Evolutionary conservation across 352 stramenopile species (phyloP).

Genomic region (Phytophthora fragariaefolia): DNA sequence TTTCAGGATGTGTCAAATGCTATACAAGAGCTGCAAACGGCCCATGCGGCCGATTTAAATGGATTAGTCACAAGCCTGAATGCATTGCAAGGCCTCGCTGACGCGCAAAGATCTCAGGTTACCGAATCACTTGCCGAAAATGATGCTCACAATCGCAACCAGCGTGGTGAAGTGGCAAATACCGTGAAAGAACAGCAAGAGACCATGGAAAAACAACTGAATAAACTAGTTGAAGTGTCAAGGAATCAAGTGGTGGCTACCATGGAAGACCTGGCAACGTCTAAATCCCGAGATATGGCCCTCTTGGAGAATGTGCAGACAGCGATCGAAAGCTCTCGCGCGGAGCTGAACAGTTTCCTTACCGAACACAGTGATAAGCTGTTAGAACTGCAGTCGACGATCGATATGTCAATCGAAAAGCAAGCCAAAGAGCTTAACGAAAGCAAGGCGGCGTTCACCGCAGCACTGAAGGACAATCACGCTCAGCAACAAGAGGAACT

Average conservation of each 20-base stretch:
- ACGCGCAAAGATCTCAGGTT: slow-evolving; percentile 32
- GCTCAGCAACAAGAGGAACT: slow-evolving; percentile 50
- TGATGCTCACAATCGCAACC: slow-evolving; percentile 14
- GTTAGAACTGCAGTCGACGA: slow-evolving; percentile 49
- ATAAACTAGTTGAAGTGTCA: slow-evolving; percentile 41
- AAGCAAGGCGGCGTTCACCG: slow-evolving; percentile 39
- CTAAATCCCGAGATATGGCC: slow-evolving; percentile 36
- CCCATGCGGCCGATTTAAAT: slow-evolving; percentile 53
- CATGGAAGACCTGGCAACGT: slow-evolving; percentile 32
- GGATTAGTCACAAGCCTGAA: slow-evolving; percentile 44
- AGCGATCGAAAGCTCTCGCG: slow-evolving; percentile 36
- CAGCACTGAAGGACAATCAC: slow-evolving; percentile 44
- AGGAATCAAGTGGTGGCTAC: slow-evolving; percentile 42
- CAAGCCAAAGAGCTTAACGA: slow-evolving; percentile 50
- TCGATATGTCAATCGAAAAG: slow-evolving; percentile 55
- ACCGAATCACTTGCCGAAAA: slow-evolving; percentile 27
- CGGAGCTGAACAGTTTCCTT: slow-evolving; percentile 47
- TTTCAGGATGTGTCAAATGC: slow-evolving; percentile 50
- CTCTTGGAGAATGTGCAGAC: slow-evolving; percentile 45
- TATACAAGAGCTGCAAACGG: slow-evolving; percentile 54
- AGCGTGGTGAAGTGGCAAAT: slow-evolving; percentile 33
- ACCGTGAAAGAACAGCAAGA: slow-evolving; percentile 38
- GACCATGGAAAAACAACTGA: slow-evolving; percentile 40
- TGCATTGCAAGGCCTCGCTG: slow-evolving; percentile 41
- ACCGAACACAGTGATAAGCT: slow-evolving; percentile 54